Evolutionary conservation across 2,329 filamentous ascomycete species (phyloP).

Genomic region (Fusarium continuum): DNA sequence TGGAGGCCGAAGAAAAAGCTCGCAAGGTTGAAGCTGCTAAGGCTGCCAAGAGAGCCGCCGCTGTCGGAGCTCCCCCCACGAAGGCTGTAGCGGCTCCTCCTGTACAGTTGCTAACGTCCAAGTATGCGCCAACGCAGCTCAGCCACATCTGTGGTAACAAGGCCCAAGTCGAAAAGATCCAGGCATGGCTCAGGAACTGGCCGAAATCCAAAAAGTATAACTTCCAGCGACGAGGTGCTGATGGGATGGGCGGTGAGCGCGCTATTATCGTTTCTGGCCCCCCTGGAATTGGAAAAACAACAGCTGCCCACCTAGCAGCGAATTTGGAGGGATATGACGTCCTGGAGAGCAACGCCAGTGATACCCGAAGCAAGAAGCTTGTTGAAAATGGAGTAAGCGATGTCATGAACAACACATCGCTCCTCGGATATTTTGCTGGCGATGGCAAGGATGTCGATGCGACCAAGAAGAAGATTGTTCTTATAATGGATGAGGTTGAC

Average conservation of each 20-base stretch:
- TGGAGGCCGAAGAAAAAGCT: constrained; percentile 81
- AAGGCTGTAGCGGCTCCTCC: constrained; percentile 57
- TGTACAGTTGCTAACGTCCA: constrained; percentile 87
- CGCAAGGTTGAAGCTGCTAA: constrained; percentile 62
- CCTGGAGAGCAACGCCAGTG: constrained; percentile 94
- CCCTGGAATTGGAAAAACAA: constrained; percentile 97
- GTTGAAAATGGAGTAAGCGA: constrained; percentile 90
- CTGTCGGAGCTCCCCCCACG: constrained; percentile 35
- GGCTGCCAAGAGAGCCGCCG: constrained; percentile 55
- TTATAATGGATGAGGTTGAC: constrained; percentile 99
- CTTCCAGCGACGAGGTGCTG: constrained; percentile 84
- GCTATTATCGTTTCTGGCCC: constrained; percentile 96
- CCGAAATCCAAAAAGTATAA: constrained; percentile 78
- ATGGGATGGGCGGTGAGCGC: constrained; percentile 83
- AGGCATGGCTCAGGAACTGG: constrained; percentile 87
- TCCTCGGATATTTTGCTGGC: constrained; percentile 88
- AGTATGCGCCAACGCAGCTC: constrained; percentile 88
- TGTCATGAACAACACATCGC: constrained; percentile 90
- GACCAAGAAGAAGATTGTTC: constrained; percentile 88
- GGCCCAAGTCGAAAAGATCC: constrained; percentile 85
- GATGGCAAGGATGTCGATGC: constrained; percentile 82
- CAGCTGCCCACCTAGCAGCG: constrained; percentile 91
- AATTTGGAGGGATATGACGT: constrained; percentile 94
- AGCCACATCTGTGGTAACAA: constrained; percentile 97
- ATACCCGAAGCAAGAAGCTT: constrained; percentile 93